phyloP scores from a whole-genome alignment of 2,329 filamentous ascomycete genomes.

The Alternaria gansuensis region DNA sequence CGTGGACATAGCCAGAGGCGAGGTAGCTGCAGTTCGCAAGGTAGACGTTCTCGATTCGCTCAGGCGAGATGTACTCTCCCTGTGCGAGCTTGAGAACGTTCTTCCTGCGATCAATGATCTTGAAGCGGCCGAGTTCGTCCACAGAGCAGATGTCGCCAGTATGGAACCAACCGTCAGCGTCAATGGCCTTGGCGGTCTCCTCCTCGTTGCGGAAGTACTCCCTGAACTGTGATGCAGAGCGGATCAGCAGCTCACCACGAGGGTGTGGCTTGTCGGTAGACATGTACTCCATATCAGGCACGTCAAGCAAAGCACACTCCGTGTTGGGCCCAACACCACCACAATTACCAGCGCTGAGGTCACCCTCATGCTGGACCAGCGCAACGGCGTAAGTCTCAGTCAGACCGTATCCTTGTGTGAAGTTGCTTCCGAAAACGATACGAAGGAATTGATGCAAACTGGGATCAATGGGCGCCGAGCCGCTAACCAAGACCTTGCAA shows the following conservation, averaged over 20 bases:
- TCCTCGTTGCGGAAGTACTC: conserved; percentile 91
- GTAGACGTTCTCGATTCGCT: conserved; percentile 95
- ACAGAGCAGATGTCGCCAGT: conserved; percentile 91
- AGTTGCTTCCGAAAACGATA: conserved; percentile 78
- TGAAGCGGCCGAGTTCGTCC: conserved; percentile 85
- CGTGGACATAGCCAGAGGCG: conserved; percentile 86
- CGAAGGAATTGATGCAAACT: conserved; percentile 88
- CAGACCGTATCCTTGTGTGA: conserved; percentile 89
- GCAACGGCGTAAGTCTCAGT: conserved; percentile 90
- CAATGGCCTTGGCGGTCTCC: conserved; percentile 83
- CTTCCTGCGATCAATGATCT: conserved; percentile 96
- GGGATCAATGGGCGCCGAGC: conserved; percentile 90
- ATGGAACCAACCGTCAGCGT: conserved; percentile 94
- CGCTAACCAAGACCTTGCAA: conserved; percentile 78
- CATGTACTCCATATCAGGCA: conserved; percentile 93
- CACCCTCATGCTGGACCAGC: conserved; percentile 72
- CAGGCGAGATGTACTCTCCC: conserved; percentile 97
- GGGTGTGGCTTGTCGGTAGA: conserved; percentile 87
- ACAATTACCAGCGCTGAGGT: conserved; percentile 82
- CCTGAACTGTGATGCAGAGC: conserved; percentile 80
- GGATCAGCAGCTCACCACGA: conserved; percentile 86
- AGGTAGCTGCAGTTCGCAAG: conserved; percentile 81
- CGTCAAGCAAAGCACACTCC: conserved; percentile 83
- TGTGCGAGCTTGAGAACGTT: conserved; percentile 98
- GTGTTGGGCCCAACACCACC: conserved; percentile 72